A percentile compares a stretch with the other conserved stretches of the same genome.
Evolutionary conservation across 2,329 filamentous ascomycete genomes (phyloP).

Genomic region (Acephala macrosclerotiorum): DNA sequence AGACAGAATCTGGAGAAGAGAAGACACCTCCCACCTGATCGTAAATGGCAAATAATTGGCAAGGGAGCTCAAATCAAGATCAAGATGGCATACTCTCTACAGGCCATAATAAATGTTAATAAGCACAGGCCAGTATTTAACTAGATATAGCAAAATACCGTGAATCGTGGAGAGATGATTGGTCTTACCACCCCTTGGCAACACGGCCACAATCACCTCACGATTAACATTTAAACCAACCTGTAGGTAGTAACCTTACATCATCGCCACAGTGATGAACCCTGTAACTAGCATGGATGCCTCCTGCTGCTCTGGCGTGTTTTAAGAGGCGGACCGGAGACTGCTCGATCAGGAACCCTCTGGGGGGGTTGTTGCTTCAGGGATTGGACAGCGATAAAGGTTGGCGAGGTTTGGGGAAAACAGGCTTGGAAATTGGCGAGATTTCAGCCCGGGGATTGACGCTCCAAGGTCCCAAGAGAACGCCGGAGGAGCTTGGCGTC

Average conservation of each 20-base stretch:
- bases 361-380: not conserved
- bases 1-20: not conserved
- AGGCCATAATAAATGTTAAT: no score
- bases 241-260: conserved; percentile 12
- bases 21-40: conserved; percentile 16
- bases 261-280: conserved; percentile 10
- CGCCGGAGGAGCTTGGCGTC: not conserved
- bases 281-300: not conserved
- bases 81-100: no score
- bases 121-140: no score
- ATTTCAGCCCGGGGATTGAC: not conserved
- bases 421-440: conserved; percentile 13
- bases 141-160: no score
- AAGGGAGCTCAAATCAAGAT: not conserved
- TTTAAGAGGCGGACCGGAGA: conserved; percentile 10
- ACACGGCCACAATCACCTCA: no score
- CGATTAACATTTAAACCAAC: no score
- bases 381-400: conserved; percentile 8
- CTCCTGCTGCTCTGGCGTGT: not conserved
- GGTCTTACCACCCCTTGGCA: no score
- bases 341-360: conserved; percentile 8
- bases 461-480: not conserved
- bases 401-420: conserved; percentile 1
- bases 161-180: no score
- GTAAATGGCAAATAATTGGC: not conserved